These are phyloP conservation scores for Phytomonas francai DNA, from an alignment of 208 protist genomes.

Conservation along the genomic window DNA sequence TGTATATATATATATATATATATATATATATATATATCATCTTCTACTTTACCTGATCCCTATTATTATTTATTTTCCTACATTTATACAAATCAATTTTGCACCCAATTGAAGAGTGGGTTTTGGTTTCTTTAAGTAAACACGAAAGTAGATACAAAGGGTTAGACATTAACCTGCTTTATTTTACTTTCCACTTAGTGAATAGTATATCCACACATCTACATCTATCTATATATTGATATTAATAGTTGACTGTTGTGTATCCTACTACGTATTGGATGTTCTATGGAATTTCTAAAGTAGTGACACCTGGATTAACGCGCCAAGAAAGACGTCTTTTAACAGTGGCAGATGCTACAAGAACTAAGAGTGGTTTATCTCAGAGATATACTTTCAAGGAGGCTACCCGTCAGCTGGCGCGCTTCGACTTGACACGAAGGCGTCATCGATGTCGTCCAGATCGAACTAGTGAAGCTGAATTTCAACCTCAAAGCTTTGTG, in stretches of 20 bases:
- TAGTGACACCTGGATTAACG: not conserved
- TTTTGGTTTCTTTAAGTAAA: not conserved
- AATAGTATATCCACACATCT: not conserved
- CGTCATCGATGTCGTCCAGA: not conserved
- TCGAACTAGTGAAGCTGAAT: not conserved
- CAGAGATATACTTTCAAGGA: not conserved
- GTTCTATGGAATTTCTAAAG: not conserved
- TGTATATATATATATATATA: conserved; percentile 3
- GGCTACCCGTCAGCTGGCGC: not conserved
- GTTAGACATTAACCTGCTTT: not conserved
- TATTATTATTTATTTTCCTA: conserved; percentile 13
- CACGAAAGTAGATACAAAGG: not conserved
- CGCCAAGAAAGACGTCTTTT: not conserved
- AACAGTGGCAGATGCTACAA: not conserved
- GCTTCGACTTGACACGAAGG: not conserved
- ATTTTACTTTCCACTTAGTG: not conserved
- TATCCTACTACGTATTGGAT: not conserved
- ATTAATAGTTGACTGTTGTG: not conserved
- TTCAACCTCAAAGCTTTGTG: not conserved
- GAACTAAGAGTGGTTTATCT: not conserved
- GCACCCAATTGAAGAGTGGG: not conserved
- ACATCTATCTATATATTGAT: no score
- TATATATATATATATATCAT: conserved; percentile 7
- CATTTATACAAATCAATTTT: conserved; percentile 1
- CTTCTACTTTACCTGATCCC: conserved; percentile 9